Evolutionary conservation across 2,329 filamentous ascomycete genomes (phyloP).

Genomic region (Fusarium penzigii): DNA sequence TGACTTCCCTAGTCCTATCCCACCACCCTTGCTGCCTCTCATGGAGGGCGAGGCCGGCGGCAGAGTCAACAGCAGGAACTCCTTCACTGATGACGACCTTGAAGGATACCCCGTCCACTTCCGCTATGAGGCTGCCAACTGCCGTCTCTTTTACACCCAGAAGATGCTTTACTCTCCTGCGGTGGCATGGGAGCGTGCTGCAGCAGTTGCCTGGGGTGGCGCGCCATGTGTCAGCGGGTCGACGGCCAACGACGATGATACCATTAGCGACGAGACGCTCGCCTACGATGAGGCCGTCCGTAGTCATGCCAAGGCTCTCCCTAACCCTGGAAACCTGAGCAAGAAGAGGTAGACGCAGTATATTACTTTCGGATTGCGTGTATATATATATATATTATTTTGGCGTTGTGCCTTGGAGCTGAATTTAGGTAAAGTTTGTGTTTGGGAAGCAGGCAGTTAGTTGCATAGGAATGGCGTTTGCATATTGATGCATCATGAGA

Average conservation of each 20-base stretch:
- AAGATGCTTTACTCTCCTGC: slow-evolving; percentile 52
- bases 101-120: slow-evolving; percentile 50
- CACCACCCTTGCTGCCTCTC: slow-evolving; percentile 36
- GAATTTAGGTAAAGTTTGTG: background rate
- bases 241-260: slow-evolving; percentile 14
- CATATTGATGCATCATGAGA: background rate
- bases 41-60: slow-evolving; percentile 23
- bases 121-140: slow-evolving; percentile 60
- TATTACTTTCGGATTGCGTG: background rate
- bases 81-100: slow-evolving; percentile 15
- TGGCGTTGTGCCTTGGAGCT: background rate
- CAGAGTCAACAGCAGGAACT: slow-evolving; percentile 25
- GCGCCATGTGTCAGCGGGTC: slow-evolving; percentile 23
- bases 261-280: slow-evolving; percentile 17
- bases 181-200: slow-evolving; percentile 46
- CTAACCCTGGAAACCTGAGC: slow-evolving; percentile 17
- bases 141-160: slow-evolving; percentile 59
- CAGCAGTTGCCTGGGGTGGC: slow-evolving; percentile 17
- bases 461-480: background rate
- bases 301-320: slow-evolving; percentile 16
- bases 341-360: slow-evolving; percentile 2
- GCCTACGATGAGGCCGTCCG: slow-evolving; percentile 22
- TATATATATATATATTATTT: slow-evolving; percentile 3
- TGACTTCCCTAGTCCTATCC: slow-evolving; percentile 12
- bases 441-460: background rate